Evolutionary conservation across 2,329 filamentous ascomycete genomes (phyloP), one percentile per base, ranked within the genome.

Genomic region (Alternaria metachromatica): DNA sequence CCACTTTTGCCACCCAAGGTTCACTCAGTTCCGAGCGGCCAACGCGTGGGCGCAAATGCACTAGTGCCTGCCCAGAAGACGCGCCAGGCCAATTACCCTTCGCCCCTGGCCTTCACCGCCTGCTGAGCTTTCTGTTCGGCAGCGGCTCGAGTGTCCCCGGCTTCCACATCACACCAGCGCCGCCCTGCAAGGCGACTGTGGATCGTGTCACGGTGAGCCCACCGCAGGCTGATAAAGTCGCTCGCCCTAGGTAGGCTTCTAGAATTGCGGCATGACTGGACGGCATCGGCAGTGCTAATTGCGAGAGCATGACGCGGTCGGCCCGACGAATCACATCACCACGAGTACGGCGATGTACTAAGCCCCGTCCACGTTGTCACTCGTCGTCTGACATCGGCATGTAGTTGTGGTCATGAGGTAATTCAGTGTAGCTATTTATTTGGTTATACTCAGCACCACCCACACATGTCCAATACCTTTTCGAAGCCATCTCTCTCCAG

Each of bases 1-100:
- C 73, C 71, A 76, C 73, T 77, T 75, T 73, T 43, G 61, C 68
- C 66, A 64, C 59, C 63, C 66, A 72, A 72, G 69, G 62, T 65
- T 55, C 60, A 55, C 54, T 61, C 64, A 51, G 68, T 67, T 70
- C 71, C 72, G 69, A 59, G 54, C 43, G 43, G 57, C 53, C 20
- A 53, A 45, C 45, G 53, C 44, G 45, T 50, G 63, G 61, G 58
- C 48, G 48, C n/a, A 58, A 30, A 33, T 33, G 60, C 26, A 56
- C 64, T 72, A 69, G 66, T 57, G 53, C 64, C 60, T 64, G 71
- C 65, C 58, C 58, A 66, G 69, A 55, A 41, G 50, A 23, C 28
- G 25, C 25, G 54, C 20, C 23, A 46, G 30, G 11, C 67, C 70
- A 72, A 71, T 72, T 26, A 62, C 46, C 25, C 41, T n/a, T 45